These are phyloP conservation scores for Jacaranda mimosifolia DNA, from an alignment of 257 asterid species.

Conservation along the genomic window DNA sequence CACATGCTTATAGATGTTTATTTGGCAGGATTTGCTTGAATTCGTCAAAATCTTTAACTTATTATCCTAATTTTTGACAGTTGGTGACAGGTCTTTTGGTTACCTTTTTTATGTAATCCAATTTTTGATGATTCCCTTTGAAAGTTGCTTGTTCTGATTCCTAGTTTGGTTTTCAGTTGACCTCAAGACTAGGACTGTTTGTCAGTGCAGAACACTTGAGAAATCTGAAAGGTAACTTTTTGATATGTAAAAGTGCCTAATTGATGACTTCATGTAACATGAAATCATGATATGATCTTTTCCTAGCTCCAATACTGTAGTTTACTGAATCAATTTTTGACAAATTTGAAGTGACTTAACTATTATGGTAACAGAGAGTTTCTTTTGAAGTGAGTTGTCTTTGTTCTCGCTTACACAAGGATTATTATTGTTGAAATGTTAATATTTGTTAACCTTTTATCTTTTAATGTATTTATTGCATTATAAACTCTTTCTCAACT, in stretches of 20 bases:
- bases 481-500: neutral
- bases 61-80: neutral
- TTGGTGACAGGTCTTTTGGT: neutral
- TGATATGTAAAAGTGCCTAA: neutral
- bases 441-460: constrained; percentile 5
- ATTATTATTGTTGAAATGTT: constrained; percentile 1
- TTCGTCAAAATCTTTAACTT: neutral
- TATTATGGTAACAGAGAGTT: constrained; percentile 22
- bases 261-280: constrained; percentile 2
- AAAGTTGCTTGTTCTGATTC: constrained; percentile 34
- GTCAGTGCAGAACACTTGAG: constrained; percentile 41
- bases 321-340: neutral
- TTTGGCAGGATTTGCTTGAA: too few species aligned
- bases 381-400: constrained; percentile 5
- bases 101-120: neutral
- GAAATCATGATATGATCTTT: neutral
- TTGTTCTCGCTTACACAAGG: constrained; percentile 17
- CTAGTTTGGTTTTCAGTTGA: constrained; percentile 53
- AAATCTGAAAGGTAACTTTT: constrained; percentile 59
- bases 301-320: constrained; percentile 5
- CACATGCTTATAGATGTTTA: too few species aligned
- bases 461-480: neutral
- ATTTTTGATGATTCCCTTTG: constrained; percentile 5
- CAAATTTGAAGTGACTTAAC: neutral
- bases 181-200: constrained; percentile 49